Conservation (phyloP, 2,329 filamentous ascomycete species). For the Clonostachys rhizophaga region DNA sequence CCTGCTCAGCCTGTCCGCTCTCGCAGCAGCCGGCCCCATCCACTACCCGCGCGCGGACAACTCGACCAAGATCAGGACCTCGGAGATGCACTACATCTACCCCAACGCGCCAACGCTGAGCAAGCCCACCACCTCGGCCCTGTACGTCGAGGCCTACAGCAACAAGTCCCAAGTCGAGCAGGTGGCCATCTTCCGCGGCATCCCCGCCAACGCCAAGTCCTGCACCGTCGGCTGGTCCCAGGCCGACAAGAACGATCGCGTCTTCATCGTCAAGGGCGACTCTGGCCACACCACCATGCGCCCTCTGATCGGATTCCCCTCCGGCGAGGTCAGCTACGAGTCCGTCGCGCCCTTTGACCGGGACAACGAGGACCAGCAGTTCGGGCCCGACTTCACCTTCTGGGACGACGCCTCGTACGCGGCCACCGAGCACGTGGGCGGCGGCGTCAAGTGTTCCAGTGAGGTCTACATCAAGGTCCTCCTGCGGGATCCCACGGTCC, state of each 20-base stretch:
- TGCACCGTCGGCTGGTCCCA: slow-evolving; percentile 23
- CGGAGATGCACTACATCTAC: slow-evolving; percentile 8
- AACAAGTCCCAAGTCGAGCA: slow-evolving; percentile 18
- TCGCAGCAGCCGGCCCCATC: no score
- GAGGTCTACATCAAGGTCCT: slow-evolving; percentile 17
- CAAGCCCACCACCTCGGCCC: slow-evolving; percentile 4
- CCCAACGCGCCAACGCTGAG: slow-evolving; percentile 7
- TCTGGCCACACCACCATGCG: slow-evolving; percentile 13
- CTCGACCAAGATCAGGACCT: not conserved
- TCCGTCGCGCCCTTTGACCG: slow-evolving; percentile 13
- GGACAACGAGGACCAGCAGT: slow-evolving; percentile 4
- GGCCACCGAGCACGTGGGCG: slow-evolving; percentile 8
- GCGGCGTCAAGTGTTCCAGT: slow-evolving; percentile 15
- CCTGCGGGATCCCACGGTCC: slow-evolving; percentile 8
- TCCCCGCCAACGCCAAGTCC: slow-evolving; percentile 15
- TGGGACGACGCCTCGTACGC: slow-evolving; percentile 14
- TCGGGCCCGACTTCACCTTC: slow-evolving; percentile 17
- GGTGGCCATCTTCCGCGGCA: slow-evolving; percentile 20
- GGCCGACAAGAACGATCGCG: slow-evolving; percentile 25
- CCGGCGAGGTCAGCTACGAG: slow-evolving; percentile 10
- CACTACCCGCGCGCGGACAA: no score
- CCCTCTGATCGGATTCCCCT: slow-evolving; percentile 16
- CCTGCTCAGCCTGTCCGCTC: no score
- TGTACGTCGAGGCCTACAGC: slow-evolving; percentile 13
- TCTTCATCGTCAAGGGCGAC: slow-evolving; percentile 23